phyloP scores from a whole-genome alignment of 768 basidiomycete species.

The Xerocomellus dryophilus region DNA sequence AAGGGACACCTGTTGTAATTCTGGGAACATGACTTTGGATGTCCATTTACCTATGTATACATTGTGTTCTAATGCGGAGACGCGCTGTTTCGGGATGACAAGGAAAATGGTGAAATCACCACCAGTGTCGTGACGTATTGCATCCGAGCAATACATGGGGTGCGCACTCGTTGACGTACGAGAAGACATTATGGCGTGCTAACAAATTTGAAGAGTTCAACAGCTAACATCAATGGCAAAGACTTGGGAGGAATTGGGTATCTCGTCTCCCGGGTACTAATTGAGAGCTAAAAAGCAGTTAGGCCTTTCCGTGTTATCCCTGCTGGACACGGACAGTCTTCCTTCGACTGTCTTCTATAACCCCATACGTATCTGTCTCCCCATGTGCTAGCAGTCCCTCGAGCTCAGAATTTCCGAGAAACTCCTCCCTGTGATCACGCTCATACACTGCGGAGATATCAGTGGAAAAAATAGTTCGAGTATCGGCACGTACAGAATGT shows the following conservation, averaged over 20 bases:
- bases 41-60: neutral
- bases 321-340: neutral
- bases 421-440: neutral
- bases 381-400: neutral
- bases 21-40: neutral
- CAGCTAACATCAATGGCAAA: no score
- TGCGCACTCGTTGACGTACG: no score
- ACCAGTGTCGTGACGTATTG: no score
- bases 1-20: neutral
- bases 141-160: no score
- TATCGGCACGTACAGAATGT: constrained; percentile 12
- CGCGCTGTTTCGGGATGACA: no score
- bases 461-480: neutral
- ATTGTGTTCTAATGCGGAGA: neutral
- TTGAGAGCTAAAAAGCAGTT: no score
- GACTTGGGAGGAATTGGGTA: no score
- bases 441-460: neutral
- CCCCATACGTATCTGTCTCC: neutral
- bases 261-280: no score
- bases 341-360: neutral
- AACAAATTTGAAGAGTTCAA: no score
- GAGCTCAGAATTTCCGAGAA: neutral
- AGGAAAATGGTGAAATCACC: no score
- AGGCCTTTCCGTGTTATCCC: neutral
- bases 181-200: no score